Evolutionary conservation across 2,329 filamentous ascomycete genomes (phyloP), one percentile per base, ranked within the genome.

Genomic region (Xylaria sp.): DNA sequence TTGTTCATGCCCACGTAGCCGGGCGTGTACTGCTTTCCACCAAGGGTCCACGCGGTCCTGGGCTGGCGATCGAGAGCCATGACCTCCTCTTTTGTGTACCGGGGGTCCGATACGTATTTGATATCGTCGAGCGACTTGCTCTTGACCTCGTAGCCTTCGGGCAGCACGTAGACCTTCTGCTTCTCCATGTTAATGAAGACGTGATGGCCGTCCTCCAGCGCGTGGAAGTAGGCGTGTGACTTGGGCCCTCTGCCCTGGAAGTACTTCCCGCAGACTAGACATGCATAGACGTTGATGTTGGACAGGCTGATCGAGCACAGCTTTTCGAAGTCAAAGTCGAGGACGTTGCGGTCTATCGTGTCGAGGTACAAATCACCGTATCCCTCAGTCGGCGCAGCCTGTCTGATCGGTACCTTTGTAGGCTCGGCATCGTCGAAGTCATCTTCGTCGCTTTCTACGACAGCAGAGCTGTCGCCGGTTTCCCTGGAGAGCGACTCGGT

Each of bases 1-100:
- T 99, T 99, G 81, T 99, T 99, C 90, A 99, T 95, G 66, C 94
- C 94, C 62, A 99, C 91, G 72, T 92, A 99, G 4, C 94, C 93
- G 18, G 94, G 94, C 66, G 88, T 88, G 76, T 99, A 99, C 72
- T 89, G 86, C 74, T 89, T 90, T 64, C 91, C 91, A 54, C 81
- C 80, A 48, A 97, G 81, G 69, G 96, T 93, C 83, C 88, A 92
- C 50, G 85, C 84, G 16, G 78, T 80, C 70, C 81, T 80, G 56
- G 79, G 78, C 65, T 80, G 75, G 56, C 86, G 83, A 76, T 97
- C 94, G 65, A 97, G 78, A 68, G 85, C 85, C 69, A 85, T 81
- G 37, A 97, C 92, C 70, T 97, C 90, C 47, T 84, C 81, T 69
- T 87, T 89, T 44, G 86, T 86, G 73, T 96, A 94, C 52, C 85